Evolutionary conservation across 116 monocot species (phyloP).

Genomic region (Trichopus zeylanicus): DNA sequence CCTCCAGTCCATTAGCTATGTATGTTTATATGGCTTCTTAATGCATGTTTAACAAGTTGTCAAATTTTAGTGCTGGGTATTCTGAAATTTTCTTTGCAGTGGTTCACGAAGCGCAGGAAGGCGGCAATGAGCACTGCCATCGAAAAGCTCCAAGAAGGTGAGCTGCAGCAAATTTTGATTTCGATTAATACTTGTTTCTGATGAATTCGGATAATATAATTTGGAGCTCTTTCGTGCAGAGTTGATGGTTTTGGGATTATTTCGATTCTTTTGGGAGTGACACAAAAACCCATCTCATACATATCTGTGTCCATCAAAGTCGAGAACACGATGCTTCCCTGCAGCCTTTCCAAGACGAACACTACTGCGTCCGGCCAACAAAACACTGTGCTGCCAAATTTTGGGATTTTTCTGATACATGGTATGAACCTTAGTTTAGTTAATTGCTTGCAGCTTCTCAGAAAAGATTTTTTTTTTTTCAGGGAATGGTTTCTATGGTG

Average conservation of each 20-base stretch:
- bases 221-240: constrained; percentile 23
- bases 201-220: background rate
- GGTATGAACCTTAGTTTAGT: too few relatives aligned
- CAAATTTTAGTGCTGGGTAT: background rate
- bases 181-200: background rate
- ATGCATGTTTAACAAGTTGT: background rate
- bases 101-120: constrained; percentile 29
- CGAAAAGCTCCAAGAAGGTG: constrained; percentile 52
- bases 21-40: background rate
- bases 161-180: background rate
- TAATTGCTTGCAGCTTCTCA: too few relatives aligned
- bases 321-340: constrained; percentile 42
- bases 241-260: constrained; percentile 54
- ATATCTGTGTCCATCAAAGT: constrained; percentile 33
- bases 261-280: constrained; percentile 37
- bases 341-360: constrained; percentile 6
- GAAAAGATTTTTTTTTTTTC: too few relatives aligned
- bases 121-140: constrained; percentile 42
- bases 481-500: constrained; percentile 41
- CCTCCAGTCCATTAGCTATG: constrained; percentile 26
- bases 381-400: constrained; percentile 5
- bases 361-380: background rate
- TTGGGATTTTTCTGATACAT: background rate
- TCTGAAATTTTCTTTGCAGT: constrained; percentile 6
- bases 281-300: constrained; percentile 26